Evolutionary conservation across 805 yeast species (phyloP).

Genomic region (Starmerella davenportii): DNA sequence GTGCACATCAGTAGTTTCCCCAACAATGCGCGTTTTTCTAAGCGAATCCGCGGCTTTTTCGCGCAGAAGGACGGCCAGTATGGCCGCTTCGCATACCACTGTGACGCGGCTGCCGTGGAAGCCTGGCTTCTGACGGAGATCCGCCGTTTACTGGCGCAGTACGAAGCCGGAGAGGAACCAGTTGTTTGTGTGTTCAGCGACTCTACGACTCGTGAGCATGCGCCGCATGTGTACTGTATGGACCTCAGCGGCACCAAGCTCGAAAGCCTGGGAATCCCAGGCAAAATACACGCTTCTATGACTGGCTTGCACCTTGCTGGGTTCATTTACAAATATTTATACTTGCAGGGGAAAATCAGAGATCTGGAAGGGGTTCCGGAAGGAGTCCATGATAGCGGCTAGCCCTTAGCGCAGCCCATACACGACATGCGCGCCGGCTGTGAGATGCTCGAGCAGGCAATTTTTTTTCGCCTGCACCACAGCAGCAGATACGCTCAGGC

Average conservation of each 20-base stretch:
- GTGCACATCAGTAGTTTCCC: slow-evolving; percentile 4
- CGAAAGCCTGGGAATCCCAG: slow-evolving; percentile 3
- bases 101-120: background rate
- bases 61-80: background rate
- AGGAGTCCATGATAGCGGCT: background rate
- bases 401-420: slow-evolving; percentile 55
- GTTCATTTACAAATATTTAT: slow-evolving; percentile 6
- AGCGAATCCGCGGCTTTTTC: slow-evolving; percentile 1
- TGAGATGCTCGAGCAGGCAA: slow-evolving; percentile 56
- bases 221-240: too few relatives aligned
- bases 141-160: too few relatives aligned
- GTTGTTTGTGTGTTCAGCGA: too few relatives aligned
- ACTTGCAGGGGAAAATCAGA: background rate
- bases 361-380: background rate
- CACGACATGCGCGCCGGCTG: slow-evolving; percentile 84
- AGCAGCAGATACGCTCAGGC: slow-evolving; percentile 27
- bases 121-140: too few relatives aligned
- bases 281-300: slow-evolving; percentile 1
- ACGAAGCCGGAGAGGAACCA: too few relatives aligned
- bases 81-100: background rate
- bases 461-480: slow-evolving; percentile 41
- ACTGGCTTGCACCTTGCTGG: slow-evolving; percentile 10
- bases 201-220: too few relatives aligned
- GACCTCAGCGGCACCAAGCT: slow-evolving; percentile 2
- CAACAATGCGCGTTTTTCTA: background rate